Percentiles rank a stretch among this genome's conserved stretches.
Conservation (phyloP, 352 stramenopile genomes). For the Lagenidium giganteum region DNA sequence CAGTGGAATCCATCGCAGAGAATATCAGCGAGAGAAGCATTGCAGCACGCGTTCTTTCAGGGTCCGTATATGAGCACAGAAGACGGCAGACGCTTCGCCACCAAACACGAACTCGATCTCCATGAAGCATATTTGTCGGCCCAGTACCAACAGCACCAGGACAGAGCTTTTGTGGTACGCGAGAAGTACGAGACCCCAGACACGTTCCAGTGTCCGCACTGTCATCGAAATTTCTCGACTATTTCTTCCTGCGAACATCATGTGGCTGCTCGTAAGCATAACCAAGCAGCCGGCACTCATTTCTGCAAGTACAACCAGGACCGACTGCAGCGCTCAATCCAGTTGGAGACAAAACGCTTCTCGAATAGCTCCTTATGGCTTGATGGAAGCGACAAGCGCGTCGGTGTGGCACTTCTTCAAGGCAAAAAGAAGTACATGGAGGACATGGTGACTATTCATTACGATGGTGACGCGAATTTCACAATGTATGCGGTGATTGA, state of each 20-base stretch:
- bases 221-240: conserved; percentile 54
- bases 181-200: conserved; percentile 47
- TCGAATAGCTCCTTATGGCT: too few relatives aligned
- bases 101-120: conserved; percentile 42
- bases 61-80: conserved; percentile 66
- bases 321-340: conserved; percentile 18
- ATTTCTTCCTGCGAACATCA: conserved; percentile 60
- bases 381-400: too few relatives aligned
- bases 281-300: conserved; percentile 16
- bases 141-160: conserved; percentile 34
- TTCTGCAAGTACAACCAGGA: conserved; percentile 58
- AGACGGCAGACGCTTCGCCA: conserved; percentile 63
- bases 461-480: conserved; percentile 20
- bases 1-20: conserved; percentile 90
- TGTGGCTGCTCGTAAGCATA: conserved; percentile 37
- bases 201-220: conserved; percentile 55
- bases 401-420: conserved; percentile 77
- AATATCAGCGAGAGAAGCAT: conserved; percentile 67
- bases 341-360: conserved; percentile 15
- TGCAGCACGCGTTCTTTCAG: conserved; percentile 85
- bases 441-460: conserved; percentile 54
- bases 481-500: conserved; percentile 95
- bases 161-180: conserved; percentile 50
- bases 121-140: conserved; percentile 62
- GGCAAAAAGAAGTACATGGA: conserved; percentile 93